Conservation (phyloP, 140 eudicot species). For the Bidens hawaiensis region DNA sequence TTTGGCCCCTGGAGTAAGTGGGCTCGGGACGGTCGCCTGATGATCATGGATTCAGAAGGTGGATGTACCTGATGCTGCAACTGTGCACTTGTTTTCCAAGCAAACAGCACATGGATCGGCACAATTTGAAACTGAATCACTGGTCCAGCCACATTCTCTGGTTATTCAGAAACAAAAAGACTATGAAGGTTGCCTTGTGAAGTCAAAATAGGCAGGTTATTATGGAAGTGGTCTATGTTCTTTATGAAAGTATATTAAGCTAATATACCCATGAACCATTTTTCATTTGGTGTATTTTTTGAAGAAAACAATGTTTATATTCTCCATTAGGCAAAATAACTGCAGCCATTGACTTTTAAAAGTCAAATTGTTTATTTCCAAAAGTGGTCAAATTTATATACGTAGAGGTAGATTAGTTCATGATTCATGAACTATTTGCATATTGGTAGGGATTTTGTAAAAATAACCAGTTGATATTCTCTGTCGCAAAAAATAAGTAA, state of each 20-base stretch:
- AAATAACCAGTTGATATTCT: background rate
- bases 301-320: background rate
- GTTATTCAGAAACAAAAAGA: slow-evolving; percentile 9
- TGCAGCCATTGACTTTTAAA: background rate
- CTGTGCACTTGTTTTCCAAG: slow-evolving; percentile 85
- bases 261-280: background rate
- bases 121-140: slow-evolving; percentile 35
- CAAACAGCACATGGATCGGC: slow-evolving; percentile 88
- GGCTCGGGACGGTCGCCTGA: no score
- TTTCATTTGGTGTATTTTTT: background rate
- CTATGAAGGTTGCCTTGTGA: slow-evolving; percentile 2
- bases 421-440: background rate
- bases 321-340: background rate
- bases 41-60: no score
- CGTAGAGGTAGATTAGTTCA: background rate
- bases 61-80: slow-evolving; percentile 94
- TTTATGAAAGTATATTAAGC: background rate
- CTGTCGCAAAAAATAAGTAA: background rate
- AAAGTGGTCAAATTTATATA: background rate
- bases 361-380: background rate
- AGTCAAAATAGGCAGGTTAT: slow-evolving; percentile 11
- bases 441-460: background rate
- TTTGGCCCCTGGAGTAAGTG: no score
- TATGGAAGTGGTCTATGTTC: background rate
- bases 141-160: slow-evolving; percentile 92